Evolutionary conservation across 805 yeast genomes (phyloP).

Genomic region (Candida glaebosa): DNA sequence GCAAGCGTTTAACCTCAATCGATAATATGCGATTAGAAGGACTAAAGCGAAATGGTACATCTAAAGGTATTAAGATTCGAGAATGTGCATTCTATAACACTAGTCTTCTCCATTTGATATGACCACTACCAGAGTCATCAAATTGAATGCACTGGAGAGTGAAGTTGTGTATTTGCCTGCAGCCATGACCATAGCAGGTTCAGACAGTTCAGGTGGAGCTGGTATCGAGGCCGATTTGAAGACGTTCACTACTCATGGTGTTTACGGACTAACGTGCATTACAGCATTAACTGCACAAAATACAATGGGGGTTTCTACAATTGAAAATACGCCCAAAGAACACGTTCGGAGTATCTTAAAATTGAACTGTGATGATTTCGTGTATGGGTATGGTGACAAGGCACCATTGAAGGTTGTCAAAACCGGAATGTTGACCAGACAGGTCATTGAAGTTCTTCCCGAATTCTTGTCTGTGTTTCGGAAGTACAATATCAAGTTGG

Average conservation of each 20-base stretch:
- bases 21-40: not conserved
- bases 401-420: constrained; percentile 59
- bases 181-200: constrained; percentile 55
- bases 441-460: constrained; percentile 47
- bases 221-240: constrained; percentile 89
- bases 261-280: constrained; percentile 74
- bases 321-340: constrained; percentile 39
- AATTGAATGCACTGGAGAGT: not conserved
- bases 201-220: constrained; percentile 88
- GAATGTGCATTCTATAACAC: not conserved
- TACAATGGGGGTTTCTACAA: constrained; percentile 45
- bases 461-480: constrained; percentile 31
- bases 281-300: constrained; percentile 82
- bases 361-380: constrained; percentile 57
- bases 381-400: constrained; percentile 20
- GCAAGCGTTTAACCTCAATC: too few relatives aligned
- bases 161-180: constrained; percentile 12
- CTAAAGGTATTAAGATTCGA: not conserved
- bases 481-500: constrained; percentile 31
- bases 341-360: constrained; percentile 49
- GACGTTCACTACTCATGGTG: constrained; percentile 69
- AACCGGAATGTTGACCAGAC: constrained; percentile 70
- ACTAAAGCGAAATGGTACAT: not conserved
- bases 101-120: not conserved
- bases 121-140: not conserved